Percentiles rank a stretch among this genome's conserved stretches.
Evolutionary conservation across 148 eudicot species (phyloP).

Genomic region (Rhododendron ferrugineum): DNA sequence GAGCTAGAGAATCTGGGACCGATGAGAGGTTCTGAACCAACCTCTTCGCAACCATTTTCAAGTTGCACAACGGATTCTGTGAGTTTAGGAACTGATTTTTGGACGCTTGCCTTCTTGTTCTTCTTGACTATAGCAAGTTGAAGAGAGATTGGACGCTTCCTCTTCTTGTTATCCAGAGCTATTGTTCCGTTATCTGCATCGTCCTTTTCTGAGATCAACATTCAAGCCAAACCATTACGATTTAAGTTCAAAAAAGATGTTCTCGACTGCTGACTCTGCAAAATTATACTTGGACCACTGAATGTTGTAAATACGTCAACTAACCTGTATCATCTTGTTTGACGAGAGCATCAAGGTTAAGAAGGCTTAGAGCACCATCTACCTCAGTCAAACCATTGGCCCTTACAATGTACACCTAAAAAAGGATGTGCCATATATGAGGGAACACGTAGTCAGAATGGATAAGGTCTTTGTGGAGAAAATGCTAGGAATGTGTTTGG

Average conservation of each 20-base stretch:
- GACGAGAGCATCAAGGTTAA: constrained; percentile 23
- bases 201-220: neutral
- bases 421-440: neutral
- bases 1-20: constrained; percentile 20
- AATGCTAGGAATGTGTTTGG: neutral
- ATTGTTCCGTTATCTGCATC: constrained; percentile 6
- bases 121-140: constrained; percentile 19
- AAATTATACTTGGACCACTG: neutral
- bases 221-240: neutral
- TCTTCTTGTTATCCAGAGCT: constrained; percentile 18
- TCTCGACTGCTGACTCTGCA: neutral
- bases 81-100: constrained; percentile 11
- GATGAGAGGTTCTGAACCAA: constrained; percentile 31
- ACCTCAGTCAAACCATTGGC: constrained; percentile 35
- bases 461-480: neutral
- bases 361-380: constrained; percentile 36
- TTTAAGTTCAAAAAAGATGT: neutral
- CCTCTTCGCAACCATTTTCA: constrained; percentile 25
- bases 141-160: constrained; percentile 25
- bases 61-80: constrained; percentile 19
- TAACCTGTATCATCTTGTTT: constrained; percentile 29
- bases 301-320: neutral
- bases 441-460: neutral
- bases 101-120: constrained; percentile 4
- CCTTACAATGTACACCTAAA: constrained; percentile 49